A percentile compares a stretch with the other conserved stretches of the same genome.
Evolutionary conservation across 2,329 filamentous ascomycete species (phyloP).

Genomic region (Neoscytalidium dimidiatum): DNA sequence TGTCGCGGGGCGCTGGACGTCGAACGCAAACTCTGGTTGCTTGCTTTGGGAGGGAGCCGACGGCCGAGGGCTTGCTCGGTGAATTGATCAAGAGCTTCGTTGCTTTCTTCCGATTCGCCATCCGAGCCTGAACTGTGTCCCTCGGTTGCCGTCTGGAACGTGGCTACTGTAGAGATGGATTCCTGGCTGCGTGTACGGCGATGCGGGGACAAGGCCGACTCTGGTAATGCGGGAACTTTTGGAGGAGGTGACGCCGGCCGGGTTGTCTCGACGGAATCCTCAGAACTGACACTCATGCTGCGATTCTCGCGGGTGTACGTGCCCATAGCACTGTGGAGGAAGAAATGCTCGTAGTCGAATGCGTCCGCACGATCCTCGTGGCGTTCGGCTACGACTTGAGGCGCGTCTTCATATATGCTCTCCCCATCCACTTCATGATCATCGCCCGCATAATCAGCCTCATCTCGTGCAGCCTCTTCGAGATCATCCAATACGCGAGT

Average conservation of each 20-base stretch:
- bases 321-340: constrained; percentile 88
- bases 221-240: constrained; percentile 26
- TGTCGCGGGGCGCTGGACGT: neutral
- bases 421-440: constrained; percentile 38
- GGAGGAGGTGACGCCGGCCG: constrained; percentile 31
- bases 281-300: constrained; percentile 58
- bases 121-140: constrained; percentile 38
- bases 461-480: constrained; percentile 31
- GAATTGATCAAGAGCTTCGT: constrained; percentile 45
- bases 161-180: constrained; percentile 61
- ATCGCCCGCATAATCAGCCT: constrained; percentile 36
- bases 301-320: constrained; percentile 64
- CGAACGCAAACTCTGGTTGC: constrained; percentile 8
- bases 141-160: constrained; percentile 66
- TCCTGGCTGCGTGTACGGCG: constrained; percentile 58
- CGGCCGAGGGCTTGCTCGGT: constrained; percentile 27
- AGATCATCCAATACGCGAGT: constrained; percentile 19
- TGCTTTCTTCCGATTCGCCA: constrained; percentile 36
- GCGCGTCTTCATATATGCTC: constrained; percentile 17
- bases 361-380: constrained; percentile 94
- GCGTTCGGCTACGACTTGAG: constrained; percentile 47
- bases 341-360: constrained; percentile 96
- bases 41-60: constrained; percentile 2
- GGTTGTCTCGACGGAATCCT: constrained; percentile 55
- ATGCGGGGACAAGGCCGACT: constrained; percentile 39